A percentile compares a stretch with the other conserved stretches of the same genome.
Evolutionary conservation across 208 protist genomes (phyloP).

Genomic region (Acanthamoeba royreba): DNA sequence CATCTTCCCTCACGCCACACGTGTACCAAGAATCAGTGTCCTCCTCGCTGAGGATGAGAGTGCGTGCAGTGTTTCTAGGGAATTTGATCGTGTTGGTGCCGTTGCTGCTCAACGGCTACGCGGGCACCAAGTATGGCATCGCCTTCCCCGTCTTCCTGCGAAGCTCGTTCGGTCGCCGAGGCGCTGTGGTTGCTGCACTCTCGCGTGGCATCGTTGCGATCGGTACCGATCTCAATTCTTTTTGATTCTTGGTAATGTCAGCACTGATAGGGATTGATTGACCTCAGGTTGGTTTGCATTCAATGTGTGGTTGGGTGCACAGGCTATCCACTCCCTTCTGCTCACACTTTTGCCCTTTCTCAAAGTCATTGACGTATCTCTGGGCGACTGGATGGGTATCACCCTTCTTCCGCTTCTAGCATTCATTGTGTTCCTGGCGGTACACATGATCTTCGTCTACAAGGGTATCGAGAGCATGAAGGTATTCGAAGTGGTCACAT

Average conservation of each 20-base stretch:
- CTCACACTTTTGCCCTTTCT: background rate
- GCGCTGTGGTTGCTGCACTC: background rate
- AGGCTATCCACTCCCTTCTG: background rate
- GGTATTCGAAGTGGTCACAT: background rate
- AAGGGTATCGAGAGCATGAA: constrained; percentile 16
- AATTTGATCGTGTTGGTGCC: background rate
- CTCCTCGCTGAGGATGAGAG: background rate
- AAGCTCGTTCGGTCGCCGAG: background rate
- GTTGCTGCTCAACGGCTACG: background rate
- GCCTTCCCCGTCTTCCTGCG: background rate
- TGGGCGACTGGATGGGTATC: background rate
- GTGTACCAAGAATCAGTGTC: no score
- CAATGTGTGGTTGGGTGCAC: background rate
- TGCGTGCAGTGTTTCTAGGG: background rate
- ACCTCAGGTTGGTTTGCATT: background rate
- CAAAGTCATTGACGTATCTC: background rate
- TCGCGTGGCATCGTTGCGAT: background rate
- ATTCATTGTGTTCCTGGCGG: background rate
- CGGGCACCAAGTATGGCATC: background rate
- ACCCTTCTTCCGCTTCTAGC: background rate
- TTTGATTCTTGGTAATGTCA: background rate
- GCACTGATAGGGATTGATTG: background rate
- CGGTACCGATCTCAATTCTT: background rate
- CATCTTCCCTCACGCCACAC: background rate
- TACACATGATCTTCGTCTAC: background rate